phyloP scores from a whole-genome alignment of 164 flowering plant species.

The Stephania cephalantha region DNA sequence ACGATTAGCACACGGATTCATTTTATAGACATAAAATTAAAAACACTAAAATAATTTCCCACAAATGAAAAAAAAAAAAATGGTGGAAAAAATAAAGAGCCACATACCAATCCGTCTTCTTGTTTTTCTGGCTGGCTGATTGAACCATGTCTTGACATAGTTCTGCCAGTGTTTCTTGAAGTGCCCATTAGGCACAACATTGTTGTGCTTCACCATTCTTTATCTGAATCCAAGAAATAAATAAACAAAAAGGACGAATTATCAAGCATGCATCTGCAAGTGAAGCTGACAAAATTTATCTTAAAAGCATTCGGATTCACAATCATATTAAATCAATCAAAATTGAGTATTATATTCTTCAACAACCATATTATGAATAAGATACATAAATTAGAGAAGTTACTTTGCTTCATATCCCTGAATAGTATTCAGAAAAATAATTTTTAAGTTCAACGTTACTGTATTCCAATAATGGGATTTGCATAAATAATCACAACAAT shows the following conservation, averaged over 20 bases:
- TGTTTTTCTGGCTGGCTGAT: slow-evolving; percentile 74
- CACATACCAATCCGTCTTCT: slow-evolving; percentile 54
- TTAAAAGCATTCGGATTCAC: neutral
- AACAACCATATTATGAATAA: no score
- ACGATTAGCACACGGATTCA: neutral
- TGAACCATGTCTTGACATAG: slow-evolving; percentile 80
- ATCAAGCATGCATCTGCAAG: neutral
- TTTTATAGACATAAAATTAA: neutral
- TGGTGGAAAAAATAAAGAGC: neutral
- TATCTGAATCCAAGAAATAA: slow-evolving; percentile 24
- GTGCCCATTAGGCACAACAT: slow-evolving; percentile 70
- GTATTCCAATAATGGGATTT: no score
- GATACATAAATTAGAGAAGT: neutral
- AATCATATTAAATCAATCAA: neutral
- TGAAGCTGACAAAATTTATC: neutral
- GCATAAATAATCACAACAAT: no score
- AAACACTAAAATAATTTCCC: neutral
- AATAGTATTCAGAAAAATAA: no score
- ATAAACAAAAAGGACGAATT: neutral
- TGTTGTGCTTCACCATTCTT: slow-evolving; percentile 78
- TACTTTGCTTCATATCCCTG: neutral
- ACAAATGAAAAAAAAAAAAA: neutral
- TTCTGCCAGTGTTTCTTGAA: slow-evolving; percentile 88
- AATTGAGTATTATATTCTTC: no score
- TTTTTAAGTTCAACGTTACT: no score